Evolutionary conservation across 305 asterid genomes (phyloP).

Genomic region (Ajuga reptans): DNA sequence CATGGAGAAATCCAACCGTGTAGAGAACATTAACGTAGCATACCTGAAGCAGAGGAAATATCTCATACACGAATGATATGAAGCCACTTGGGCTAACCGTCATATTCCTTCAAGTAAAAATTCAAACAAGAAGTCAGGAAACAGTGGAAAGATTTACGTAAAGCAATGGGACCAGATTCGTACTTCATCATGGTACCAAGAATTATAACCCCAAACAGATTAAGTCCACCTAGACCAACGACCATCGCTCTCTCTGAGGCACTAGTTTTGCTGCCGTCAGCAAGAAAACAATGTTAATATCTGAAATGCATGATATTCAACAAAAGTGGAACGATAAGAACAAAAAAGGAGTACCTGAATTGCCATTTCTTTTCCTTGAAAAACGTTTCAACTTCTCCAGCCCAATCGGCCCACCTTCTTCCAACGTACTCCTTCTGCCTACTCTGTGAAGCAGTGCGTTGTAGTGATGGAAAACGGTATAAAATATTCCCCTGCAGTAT

Average conservation of each 20-base stretch:
- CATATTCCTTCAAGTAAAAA: constrained; percentile 59
- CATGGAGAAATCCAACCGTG: not conserved
- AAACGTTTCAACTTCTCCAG: constrained; percentile 57
- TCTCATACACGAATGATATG: constrained; percentile 66
- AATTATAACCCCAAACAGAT: constrained; percentile 74
- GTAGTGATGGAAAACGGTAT: constrained; percentile 91
- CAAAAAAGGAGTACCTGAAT: constrained; percentile 55
- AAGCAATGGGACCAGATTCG: constrained; percentile 24
- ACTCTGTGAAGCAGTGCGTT: constrained; percentile 83
- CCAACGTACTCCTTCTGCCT: constrained; percentile 79
- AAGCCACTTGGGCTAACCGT: constrained; percentile 53
- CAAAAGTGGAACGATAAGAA: not conserved
- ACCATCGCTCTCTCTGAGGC: constrained; percentile 85
- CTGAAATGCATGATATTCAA: constrained; percentile 7
- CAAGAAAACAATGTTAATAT: constrained; percentile 24
- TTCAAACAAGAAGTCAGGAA: constrained; percentile 27
- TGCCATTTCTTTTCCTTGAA: constrained; percentile 75
- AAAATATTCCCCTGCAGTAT: constrained; percentile 82
- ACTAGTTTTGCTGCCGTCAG: constrained; percentile 81
- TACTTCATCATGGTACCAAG: constrained; percentile 94
- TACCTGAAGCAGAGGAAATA: constrained; percentile 95
- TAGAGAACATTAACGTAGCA: constrained; percentile 2
- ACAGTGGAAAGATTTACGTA: not conserved
- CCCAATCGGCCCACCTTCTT: constrained; percentile 59
- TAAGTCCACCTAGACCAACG: constrained; percentile 88